These are phyloP conservation scores for Botrytis sinoallii DNA, from an alignment of 2,329 filamentous ascomycete species.

Conservation along the genomic window DNA sequence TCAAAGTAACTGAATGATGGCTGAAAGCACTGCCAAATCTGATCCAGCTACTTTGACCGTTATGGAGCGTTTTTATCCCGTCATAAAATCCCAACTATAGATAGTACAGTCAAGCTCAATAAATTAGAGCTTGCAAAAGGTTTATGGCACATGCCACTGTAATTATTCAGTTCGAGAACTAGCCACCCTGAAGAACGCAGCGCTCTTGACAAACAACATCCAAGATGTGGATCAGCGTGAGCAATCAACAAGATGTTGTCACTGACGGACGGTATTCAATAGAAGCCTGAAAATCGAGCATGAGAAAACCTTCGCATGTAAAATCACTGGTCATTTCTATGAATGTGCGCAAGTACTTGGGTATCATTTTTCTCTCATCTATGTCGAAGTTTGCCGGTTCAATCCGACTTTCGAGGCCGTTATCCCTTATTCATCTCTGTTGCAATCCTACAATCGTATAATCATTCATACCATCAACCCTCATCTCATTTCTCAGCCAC, in stretches of 20 bases:
- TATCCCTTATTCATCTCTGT: not conserved
- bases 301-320: rapidly evolving
- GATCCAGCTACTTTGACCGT: not conserved
- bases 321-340: not conserved
- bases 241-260: not conserved
- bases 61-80: no score
- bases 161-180: not conserved
- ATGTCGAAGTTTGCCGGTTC: not conserved
- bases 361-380: conserved; percentile 14
- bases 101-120: not conserved
- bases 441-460: not conserved
- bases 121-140: not conserved
- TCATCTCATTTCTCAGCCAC: not conserved
- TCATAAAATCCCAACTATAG: not conserved
- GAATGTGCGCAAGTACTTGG: not conserved
- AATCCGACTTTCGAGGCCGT: not conserved
- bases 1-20: not conserved
- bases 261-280: not conserved
- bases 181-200: not conserved
- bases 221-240: not conserved
- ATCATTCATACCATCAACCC: not conserved
- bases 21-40: not conserved
- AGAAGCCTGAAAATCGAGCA: not conserved
- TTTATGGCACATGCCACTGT: not conserved
- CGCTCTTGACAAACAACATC: not conserved